A percentile compares a stretch with the other conserved stretches of the same genome.
Evolutionary conservation across 805 yeast species (phyloP).

Genomic region (Sugiyamaella qingdaonensis): DNA sequence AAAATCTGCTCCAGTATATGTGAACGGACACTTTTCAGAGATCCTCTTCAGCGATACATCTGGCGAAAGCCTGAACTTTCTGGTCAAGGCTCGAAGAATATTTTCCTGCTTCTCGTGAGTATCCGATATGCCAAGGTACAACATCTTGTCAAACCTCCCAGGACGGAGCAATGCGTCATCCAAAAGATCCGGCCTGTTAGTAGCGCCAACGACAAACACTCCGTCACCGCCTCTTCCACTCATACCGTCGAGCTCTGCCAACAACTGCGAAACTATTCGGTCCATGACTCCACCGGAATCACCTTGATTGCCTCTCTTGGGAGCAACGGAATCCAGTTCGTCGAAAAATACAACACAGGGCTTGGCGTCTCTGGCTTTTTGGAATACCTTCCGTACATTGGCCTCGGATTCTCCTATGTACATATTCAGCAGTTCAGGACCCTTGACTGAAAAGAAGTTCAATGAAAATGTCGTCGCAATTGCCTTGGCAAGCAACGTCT

Average conservation of each 20-base stretch:
- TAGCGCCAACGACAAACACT: constrained; percentile 98
- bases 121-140: constrained; percentile 89
- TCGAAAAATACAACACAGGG: constrained; percentile 98
- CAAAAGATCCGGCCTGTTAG: constrained; percentile 90
- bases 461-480: constrained; percentile 93
- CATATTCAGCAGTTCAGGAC: constrained; percentile 95
- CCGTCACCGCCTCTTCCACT: constrained; percentile 77
- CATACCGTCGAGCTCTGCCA: constrained; percentile 97
- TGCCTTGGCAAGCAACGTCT: constrained; percentile 91
- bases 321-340: constrained; percentile 97
- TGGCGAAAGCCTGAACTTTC: constrained; percentile 59
- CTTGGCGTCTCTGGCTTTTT: constrained; percentile 90
- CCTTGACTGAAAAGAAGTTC: constrained; percentile 94
- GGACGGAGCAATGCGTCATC: constrained; percentile 94
- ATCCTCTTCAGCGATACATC: constrained; percentile 56
- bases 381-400: constrained; percentile 90
- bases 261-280: constrained; percentile 88
- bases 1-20: constrained; percentile 97
- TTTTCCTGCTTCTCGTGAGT: constrained; percentile 84
- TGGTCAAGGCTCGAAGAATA: constrained; percentile 79
- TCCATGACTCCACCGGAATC: constrained; percentile 99
- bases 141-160: constrained; percentile 92
- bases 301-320: constrained; percentile 97
- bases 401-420: constrained; percentile 99
- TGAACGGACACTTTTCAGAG: constrained; percentile 73